A percentile compares a stretch with the other conserved stretches of the same genome.
Evolutionary conservation across 306 rosid genomes (phyloP).

Genomic region (Medicago truncatula): MtrunA17r5.0-ANR NC_053044.1:2390001-2390500

Average conservation of each 20-base stretch:
- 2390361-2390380: slow-evolving; percentile 47
- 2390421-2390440: slow-evolving; percentile 44
- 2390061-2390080: slow-evolving; percentile 65
- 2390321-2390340: slow-evolving; percentile 46
- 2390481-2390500: slow-evolving; percentile 46
- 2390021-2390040: slow-evolving; percentile 54
- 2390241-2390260: slow-evolving; percentile 65
- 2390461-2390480: slow-evolving; percentile 58
- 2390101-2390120: slow-evolving; percentile 55
- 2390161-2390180: slow-evolving; percentile 51
- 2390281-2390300: slow-evolving; percentile 50
- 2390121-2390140: slow-evolving; percentile 52
- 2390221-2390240: slow-evolving; percentile 66
- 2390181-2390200: slow-evolving; percentile 56
- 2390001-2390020: slow-evolving; percentile 62
- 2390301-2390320: slow-evolving; percentile 59
- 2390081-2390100: slow-evolving; percentile 59
- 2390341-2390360: slow-evolving; percentile 50
- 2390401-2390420: slow-evolving; percentile 45
- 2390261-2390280: slow-evolving; percentile 63
- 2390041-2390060: slow-evolving; percentile 51
- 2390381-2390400: slow-evolving; percentile 51
- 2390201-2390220: slow-evolving; percentile 71
- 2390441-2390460: slow-evolving; percentile 49
- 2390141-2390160: slow-evolving; percentile 51